Base-by-base conservation (phyloP, 2,329 filamentous ascomycete genomes). In the Pezicula radicicola region DNA sequence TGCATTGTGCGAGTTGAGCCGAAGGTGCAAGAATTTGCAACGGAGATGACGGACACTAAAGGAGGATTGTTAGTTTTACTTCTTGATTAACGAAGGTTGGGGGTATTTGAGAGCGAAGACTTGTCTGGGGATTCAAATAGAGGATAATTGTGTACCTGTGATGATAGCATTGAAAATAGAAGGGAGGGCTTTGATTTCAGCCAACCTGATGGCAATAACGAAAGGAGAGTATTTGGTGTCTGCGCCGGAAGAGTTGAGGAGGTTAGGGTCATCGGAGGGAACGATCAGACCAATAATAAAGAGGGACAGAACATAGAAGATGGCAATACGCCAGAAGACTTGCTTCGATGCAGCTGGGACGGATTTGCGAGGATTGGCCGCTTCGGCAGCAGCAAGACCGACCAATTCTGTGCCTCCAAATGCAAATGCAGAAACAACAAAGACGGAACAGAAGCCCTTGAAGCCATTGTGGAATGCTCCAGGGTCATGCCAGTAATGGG, bases 401-500 rank as follows among this genome's bases (percentile, higher is more conserved):
- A 83, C 78, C 37, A 85, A 68, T 66, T 85, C 82, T 25, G 80
- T 84, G 57, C 82, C 81, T 39, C 76, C 74, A 65, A 83, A 85
- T 50, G 80, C 73, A 59, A 85, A 85, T 4, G 81, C 79, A 18
- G 81, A 80, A 30, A 80, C 84, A 51, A 84, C 80, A 60, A 84
- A 84, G 46, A 84, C 79, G 55, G 75, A 74, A 65, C 80, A 84
- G 60, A 85, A 77, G 41, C 82, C 82, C 66, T 82, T 79, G 72
- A 85, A 85, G 9, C 81, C 81, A 61, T 84, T 72, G 46, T 63
- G 58, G 66, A 78, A 77, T 1, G 80, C 78, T 5, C 79, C 78
- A 0, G 78, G 78, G 30, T 79, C 69, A 55, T 75, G 68, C 80
- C 81, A 84, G 68, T 79, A 83, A 28, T 74, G 72, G 19, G 77